A percentile compares a stretch with the other conserved stretches of the same genome.
phyloP scores from a whole-genome alignment of 371 early-diverging fungal genomes.

The Rhizopus arrhizus region DNA sequence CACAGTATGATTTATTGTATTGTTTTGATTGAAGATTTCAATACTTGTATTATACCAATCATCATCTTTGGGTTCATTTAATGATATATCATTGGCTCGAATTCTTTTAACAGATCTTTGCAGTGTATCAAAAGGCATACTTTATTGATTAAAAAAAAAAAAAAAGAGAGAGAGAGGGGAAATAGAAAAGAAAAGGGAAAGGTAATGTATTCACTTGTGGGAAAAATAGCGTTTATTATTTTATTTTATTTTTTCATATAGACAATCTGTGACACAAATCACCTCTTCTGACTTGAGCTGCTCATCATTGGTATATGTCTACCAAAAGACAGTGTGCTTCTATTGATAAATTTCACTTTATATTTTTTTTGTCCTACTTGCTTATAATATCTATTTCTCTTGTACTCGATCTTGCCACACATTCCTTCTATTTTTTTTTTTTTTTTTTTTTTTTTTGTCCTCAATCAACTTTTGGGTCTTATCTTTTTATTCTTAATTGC shows the following conservation, averaged over 20 bases:
- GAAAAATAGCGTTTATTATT: constrained; percentile 21
- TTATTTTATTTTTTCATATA: constrained; percentile 8
- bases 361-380: constrained; percentile 1
- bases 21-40: constrained; percentile 8
- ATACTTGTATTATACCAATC: constrained; percentile 24
- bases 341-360: neutral
- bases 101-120: constrained; percentile 31
- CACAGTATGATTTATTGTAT: neutral
- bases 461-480: neutral
- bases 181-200: constrained; percentile 4
- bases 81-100: constrained; percentile 16
- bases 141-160: constrained; percentile 9
- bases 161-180: constrained; percentile 11
- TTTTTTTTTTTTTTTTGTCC: neutral
- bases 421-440: neutral
- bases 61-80: constrained; percentile 13
- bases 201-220: constrained; percentile 16
- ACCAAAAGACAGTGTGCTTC: neutral
- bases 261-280: constrained; percentile 24
- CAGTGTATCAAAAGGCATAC: constrained; percentile 36
- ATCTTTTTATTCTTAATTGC: neutral
- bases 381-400: neutral
- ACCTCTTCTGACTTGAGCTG: constrained; percentile 16
- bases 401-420: neutral
- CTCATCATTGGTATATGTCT: neutral